Evolutionary conservation across 139 green algal genomes (phyloP).

Genomic region (Yamagishiella unicocca): DNA sequence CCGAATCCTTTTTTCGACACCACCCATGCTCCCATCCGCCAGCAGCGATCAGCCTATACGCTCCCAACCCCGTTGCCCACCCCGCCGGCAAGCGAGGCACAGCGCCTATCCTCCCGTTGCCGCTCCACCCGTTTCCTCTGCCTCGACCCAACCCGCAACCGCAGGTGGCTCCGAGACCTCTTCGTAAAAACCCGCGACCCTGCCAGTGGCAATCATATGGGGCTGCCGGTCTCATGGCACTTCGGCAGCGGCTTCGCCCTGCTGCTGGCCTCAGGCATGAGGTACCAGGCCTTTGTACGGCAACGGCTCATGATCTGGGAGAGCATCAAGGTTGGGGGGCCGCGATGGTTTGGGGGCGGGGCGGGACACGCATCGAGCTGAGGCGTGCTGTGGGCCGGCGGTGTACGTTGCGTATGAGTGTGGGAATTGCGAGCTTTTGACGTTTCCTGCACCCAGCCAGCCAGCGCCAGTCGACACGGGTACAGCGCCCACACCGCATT

Average conservation of each 20-base stretch:
- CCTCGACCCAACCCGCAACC: not conserved
- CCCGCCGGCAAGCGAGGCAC: no score
- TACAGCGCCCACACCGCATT: no score
- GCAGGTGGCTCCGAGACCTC: constrained; percentile 30
- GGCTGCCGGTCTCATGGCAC: not conserved
- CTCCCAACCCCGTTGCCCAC: no score
- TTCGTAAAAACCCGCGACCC: constrained; percentile 29
- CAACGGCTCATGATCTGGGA: constrained; percentile 36
- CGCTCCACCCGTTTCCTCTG: not conserved
- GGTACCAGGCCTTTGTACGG: not conserved
- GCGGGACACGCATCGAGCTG: no score
- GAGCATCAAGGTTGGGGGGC: not conserved
- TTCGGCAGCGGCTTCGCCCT: constrained; percentile 19
- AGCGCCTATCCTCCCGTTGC: no score
- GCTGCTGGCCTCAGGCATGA: constrained; percentile 25
- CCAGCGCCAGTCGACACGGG: no score
- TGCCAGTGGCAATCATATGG: constrained; percentile 13
- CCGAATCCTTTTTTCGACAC: no score
- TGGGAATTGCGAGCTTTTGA: no score
- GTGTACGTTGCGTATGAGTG: not conserved
- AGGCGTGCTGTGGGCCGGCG: no score
- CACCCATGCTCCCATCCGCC: no score
- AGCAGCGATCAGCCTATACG: no score
- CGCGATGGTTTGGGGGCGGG: not conserved
- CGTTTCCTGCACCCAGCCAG: no score